Base-by-base conservation (phyloP, 2,329 filamentous ascomycete species). In the Stachybotrys chartarum region DNA sequence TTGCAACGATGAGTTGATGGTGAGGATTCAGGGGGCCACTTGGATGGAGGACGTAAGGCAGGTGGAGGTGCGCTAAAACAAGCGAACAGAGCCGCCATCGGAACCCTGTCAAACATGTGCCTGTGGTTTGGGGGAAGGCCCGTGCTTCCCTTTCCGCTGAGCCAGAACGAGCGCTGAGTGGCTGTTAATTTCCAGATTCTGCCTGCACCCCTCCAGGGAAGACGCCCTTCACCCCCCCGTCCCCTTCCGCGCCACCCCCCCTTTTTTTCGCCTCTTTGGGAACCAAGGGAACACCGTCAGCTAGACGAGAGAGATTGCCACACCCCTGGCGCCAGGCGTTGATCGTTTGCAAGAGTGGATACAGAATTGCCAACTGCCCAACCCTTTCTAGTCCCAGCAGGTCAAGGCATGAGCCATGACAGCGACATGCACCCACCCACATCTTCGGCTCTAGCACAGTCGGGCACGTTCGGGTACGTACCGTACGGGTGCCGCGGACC, bases 51-150 rank as follows among this genome's bases (percentile, higher is more conserved):
- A 24, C 24, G 24, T 24, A 24, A 24, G 24, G 35, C 14, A 14
- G 49, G 50, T 52, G 24, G 30, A 24, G 39, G 30, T 49, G 52
- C 54, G 54, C 56, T 55, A 57, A 52, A 60, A 58, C 51, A 61
- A 59, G 57, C 57, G 55, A 59, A 55, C 56, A 61, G 61, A 66
- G 63, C 63, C 61, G 61, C 61, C 57, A 61, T 58, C 51, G 51
- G 54, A 67, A 63, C 66, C 66, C 60, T 68, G 66, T 59, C 58
- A 58, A 57, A 66, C 66, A 68, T 68, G 66, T 68, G 66, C 65
- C 61, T 42, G 35, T 42, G 35, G 10, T 42, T 42, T 42, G 35
- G 51, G 35, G 18, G 44, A 35, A 55, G 57, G 54, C 54, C 60
- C 54, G 63, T 65, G 64, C 65, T 62, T 59, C 54, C 24, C 54